Evolutionary conservation across 2,329 filamentous ascomycete genomes (phyloP).

Genomic region (Rosellinia necatrix): DNA sequence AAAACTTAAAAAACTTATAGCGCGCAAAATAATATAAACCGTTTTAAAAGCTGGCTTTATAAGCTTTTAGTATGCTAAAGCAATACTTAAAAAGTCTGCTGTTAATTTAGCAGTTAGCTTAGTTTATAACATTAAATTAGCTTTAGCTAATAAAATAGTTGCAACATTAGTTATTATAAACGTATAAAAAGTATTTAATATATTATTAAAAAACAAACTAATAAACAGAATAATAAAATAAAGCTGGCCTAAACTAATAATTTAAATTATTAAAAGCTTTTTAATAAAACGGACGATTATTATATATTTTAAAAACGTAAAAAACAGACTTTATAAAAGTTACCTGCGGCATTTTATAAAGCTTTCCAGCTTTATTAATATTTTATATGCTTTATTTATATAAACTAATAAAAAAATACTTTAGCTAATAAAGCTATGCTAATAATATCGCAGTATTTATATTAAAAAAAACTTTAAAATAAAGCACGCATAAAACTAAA

Average conservation of each 20-base stretch:
- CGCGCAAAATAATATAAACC: constrained; percentile 2
- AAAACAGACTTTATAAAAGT: constrained; percentile 1
- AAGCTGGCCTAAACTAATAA: background rate
- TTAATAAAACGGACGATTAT: background rate
- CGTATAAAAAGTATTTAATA: too few relatives aligned
- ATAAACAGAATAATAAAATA: constrained; percentile 10
- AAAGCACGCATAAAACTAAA: constrained; percentile 1
- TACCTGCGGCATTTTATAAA: constrained; percentile 9
- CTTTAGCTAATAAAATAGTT: constrained; percentile 3
- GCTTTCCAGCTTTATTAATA: constrained; percentile 8
- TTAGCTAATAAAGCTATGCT: background rate
- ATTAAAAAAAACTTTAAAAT: constrained; percentile 13
- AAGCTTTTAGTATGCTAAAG: constrained; percentile 9
- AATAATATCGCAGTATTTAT: constrained; percentile 2
- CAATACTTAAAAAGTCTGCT: background rate
- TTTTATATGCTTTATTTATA: constrained; percentile 19
- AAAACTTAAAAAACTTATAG: constrained; percentile 6
- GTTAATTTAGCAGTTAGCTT: constrained; percentile 11
- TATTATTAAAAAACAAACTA: constrained; percentile 8
- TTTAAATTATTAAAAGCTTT: constrained; percentile 14
- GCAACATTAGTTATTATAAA: constrained; percentile 5
- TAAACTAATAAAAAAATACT: constrained; percentile 1
- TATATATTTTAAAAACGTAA: background rate
- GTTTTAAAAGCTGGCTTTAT: constrained; percentile 13
- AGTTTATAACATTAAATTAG: constrained; percentile 14